Evolutionary conservation across 2,329 filamentous ascomycete species (phyloP).

Genomic region (Xylariaceae sp.): DNA sequence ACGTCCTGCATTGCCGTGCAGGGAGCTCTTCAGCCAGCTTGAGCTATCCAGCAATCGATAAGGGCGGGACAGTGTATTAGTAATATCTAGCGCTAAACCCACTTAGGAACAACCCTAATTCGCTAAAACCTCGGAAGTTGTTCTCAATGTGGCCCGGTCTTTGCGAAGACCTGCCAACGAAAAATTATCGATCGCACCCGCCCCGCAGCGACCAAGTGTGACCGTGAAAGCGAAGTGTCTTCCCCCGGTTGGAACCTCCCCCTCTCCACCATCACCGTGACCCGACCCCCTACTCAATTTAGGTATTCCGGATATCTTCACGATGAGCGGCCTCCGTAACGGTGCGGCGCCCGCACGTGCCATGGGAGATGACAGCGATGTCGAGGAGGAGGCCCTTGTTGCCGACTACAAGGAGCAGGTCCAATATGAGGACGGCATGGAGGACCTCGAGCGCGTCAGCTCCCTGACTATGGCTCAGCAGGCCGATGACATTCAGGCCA

Average conservation of each 20-base stretch:
- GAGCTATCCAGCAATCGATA: slow-evolving; percentile 7
- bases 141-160: slow-evolving; percentile 14
- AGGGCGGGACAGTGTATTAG: neutral
- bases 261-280: slow-evolving; percentile 21
- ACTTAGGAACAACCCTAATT: slow-evolving; percentile 29
- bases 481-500: slow-evolving; percentile 86
- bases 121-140: slow-evolving; percentile 30
- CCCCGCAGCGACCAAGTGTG: slow-evolving; percentile 18
- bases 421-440: slow-evolving; percentile 82
- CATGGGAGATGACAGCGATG: slow-evolving; percentile 79
- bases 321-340: slow-evolving; percentile 60
- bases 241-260: slow-evolving; percentile 14
- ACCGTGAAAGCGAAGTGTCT: slow-evolving; percentile 13
- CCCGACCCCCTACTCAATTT: slow-evolving; percentile 5
- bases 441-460: slow-evolving; percentile 70
- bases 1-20: neutral
- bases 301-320: slow-evolving; percentile 22
- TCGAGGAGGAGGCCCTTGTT: slow-evolving; percentile 91
- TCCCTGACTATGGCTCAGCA: slow-evolving; percentile 66
- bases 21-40: neutral
- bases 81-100: neutral
- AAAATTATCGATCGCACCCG: slow-evolving; percentile 25
- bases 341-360: slow-evolving; percentile 54
- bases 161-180: slow-evolving; percentile 17
- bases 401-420: slow-evolving; percentile 96